Evolutionary conservation across 495 filamentous ascomycete genomes (phyloP), one percentile per base, ranked within the genome.

Genomic region (Neurospora sp.): DNA sequence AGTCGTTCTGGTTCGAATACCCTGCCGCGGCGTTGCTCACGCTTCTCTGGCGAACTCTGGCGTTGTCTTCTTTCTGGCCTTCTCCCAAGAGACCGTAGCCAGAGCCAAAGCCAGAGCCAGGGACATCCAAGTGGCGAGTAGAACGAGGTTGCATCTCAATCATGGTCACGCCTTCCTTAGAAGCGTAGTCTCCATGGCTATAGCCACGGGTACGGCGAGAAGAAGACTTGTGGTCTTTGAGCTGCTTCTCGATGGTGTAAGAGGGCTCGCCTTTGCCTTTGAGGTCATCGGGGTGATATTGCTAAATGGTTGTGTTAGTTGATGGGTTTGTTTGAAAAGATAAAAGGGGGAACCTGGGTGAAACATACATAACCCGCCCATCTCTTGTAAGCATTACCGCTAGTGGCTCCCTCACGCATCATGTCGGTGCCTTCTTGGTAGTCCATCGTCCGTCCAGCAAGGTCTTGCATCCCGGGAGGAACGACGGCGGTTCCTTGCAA

Each of bases 381-480:
- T 69, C 90, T 82, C 78, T 86, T 91, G 75, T 93, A 93, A 0
- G 86, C 78, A 2, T 88, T 90, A 20, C 89, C 90, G 0, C 80
- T 79, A 3, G 87, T 88, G 70, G 87, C 85, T 0, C 76, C 72
- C 73, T 96, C 94, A 20, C 89, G 86, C 90, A 92, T 93, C 83
- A 97, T 83, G 73, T 98, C 92, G 0, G 89, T 85, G 4, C 94
- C 96, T 78, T 99, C 96, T 76, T 94, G 84, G 77, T 99, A 99
- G 0, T 90, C 73, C 82, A 97, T 92, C 0, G 85, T 83, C 40
- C 89, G 85, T 0, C 94, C 94, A 37, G 88, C 86, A 6, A 84
- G 77, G 72, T 94, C 93, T 1, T 78, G 83, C 73, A 85, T 80
- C 4, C 95, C 94, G 0, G 93, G 92, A 0, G 96, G 92, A 35